phyloP scores from a whole-genome alignment of 148 eudicot genomes.

The Mesembryanthemum crystallinum region DNA sequence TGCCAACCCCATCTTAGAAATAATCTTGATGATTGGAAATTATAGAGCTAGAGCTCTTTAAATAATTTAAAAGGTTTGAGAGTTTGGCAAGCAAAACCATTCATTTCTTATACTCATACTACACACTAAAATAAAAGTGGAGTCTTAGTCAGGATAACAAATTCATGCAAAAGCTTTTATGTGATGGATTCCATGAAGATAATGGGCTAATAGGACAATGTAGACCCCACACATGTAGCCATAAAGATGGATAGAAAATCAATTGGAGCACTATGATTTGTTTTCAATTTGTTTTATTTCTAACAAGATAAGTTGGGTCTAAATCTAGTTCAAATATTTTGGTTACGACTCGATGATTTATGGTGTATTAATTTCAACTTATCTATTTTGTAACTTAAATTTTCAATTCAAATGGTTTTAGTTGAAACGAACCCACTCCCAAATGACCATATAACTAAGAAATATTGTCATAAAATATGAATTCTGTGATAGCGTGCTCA shows the following conservation, averaged over 20 bases:
- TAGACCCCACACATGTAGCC: slow-evolving; percentile 3
- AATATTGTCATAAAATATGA: too few species aligned
- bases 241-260: not conserved
- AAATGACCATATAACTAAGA: too few species aligned
- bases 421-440: too few species aligned
- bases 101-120: slow-evolving; percentile 5
- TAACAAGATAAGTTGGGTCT: too few species aligned
- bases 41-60: not conserved
- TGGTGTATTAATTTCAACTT: too few species aligned
- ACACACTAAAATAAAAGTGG: slow-evolving; percentile 19
- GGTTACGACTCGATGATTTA: too few species aligned
- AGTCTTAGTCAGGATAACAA: slow-evolving; percentile 22
- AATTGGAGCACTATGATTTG: not conserved
- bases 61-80: not conserved
- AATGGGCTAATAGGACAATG: not conserved
- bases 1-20: slow-evolving; percentile 3
- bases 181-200: slow-evolving; percentile 9
- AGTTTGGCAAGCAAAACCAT: not conserved
- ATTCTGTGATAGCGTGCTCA: too few species aligned
- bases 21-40: not conserved
- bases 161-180: not conserved
- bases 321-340: too few species aligned
- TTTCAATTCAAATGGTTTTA: too few species aligned
- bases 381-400: too few species aligned
- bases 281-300: not conserved